A percentile compares a stretch with the other conserved stretches of the same genome.
Conservation (phyloP, 2,329 filamentous ascomycete genomes). For the Fusarium heterosporum region DNA sequence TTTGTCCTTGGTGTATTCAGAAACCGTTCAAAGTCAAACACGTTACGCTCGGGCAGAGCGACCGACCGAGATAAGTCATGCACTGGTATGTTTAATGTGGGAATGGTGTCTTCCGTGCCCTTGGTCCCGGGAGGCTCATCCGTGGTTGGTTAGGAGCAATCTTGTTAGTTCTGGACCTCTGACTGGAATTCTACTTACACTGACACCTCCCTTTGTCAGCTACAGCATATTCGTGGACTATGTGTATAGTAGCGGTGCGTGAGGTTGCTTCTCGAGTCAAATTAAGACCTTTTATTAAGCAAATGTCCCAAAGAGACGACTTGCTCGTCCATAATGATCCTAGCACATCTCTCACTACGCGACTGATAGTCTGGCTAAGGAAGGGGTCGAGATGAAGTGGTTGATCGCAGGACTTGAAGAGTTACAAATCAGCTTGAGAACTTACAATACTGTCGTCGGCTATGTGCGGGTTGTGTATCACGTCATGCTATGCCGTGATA, state of each 20-base stretch:
- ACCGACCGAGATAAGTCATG: background rate
- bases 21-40: background rate
- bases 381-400: slow-evolving; percentile 11
- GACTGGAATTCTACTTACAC: slow-evolving; percentile 28
- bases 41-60: background rate
- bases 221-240: background rate
- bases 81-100: background rate
- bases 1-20: no score
- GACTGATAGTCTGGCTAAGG: background rate
- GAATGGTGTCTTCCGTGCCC: background rate
- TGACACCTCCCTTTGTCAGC: slow-evolving; percentile 11
- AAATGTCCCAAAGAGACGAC: background rate
- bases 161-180: slow-evolving; percentile 29
- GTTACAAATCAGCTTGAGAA: background rate
- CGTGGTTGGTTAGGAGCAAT: slow-evolving; percentile 1
- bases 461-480: background rate
- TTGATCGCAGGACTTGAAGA: background rate
- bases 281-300: background rate
- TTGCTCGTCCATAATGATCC: background rate
- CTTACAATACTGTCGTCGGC: background rate
- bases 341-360: background rate
- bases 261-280: background rate
- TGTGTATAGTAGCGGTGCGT: background rate
- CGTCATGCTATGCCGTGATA: no score
- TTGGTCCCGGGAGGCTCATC: background rate